phyloP scores from a whole-genome alignment of 768 basidiomycete genomes.

The Leccinum longicurvipes region DNA sequence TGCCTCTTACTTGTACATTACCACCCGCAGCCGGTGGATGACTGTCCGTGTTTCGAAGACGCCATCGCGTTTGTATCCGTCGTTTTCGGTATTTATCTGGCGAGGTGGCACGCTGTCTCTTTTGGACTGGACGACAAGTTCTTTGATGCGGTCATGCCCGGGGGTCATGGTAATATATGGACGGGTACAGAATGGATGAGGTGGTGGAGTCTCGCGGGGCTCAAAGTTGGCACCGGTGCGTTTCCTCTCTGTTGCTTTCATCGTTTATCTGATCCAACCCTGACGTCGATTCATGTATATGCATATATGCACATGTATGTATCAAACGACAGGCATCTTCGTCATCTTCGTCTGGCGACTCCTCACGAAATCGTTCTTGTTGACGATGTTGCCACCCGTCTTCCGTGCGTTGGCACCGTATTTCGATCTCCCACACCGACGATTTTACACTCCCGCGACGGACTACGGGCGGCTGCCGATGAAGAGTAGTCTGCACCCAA shows the following conservation, averaged over 20 bases:
- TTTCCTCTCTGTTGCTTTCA: background rate
- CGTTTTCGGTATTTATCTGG: conserved; percentile 67
- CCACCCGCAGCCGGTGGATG: conserved; percentile 92
- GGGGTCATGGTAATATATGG: conserved; percentile 45
- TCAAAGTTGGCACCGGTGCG: conserved; percentile 44
- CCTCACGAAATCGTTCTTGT: conserved; percentile 72
- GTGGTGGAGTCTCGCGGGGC: conserved; percentile 37
- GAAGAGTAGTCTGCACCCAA: conserved; percentile 58
- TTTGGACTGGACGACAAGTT: conserved; percentile 37
- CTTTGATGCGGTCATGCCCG: conserved; percentile 48
- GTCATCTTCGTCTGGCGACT: conserved; percentile 87
- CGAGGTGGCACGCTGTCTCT: conserved; percentile 57
- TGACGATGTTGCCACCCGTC: conserved; percentile 73
- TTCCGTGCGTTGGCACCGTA: conserved; percentile 73
- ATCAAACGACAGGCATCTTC: conserved; percentile 52
- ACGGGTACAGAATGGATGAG: conserved; percentile 30
- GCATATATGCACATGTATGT: background rate
- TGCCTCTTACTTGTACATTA: conserved; percentile 76
- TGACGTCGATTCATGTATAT: background rate
- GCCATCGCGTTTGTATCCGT: conserved; percentile 92
- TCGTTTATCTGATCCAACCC: background rate
- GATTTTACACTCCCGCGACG: conserved; percentile 90
- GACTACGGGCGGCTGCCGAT: conserved; percentile 74
- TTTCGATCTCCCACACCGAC: conserved; percentile 72
- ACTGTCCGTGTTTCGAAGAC: conserved; percentile 98